A percentile compares a stretch with the other conserved stretches of the same genome.
Evolutionary conservation across 805 yeast genomes (phyloP).

Genomic region (Cyberlindnera bimundalis): DNA sequence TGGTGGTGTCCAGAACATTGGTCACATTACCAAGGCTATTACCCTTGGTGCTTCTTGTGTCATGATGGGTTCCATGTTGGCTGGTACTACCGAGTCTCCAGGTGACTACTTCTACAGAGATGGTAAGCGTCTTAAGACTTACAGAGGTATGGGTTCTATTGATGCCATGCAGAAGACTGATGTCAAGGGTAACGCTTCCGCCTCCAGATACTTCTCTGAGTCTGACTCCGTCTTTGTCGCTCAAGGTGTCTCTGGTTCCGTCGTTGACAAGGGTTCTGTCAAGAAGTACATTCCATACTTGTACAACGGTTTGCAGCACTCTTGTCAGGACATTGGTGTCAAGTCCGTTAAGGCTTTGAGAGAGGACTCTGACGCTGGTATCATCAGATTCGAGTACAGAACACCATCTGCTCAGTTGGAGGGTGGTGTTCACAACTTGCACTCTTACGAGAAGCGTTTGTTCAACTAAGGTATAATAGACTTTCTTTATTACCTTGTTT

Average conservation of each 20-base stretch:
- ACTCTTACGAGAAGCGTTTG: conserved; percentile 95
- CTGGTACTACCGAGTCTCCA: conserved; percentile 98
- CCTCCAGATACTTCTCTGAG: conserved; percentile 97
- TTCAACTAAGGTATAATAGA: conserved; percentile 45
- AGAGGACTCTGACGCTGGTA: conserved; percentile 58
- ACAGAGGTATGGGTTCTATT: conserved; percentile 99
- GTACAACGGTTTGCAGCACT: conserved; percentile 94
- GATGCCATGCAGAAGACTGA: conserved; percentile 96
- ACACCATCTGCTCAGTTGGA: conserved; percentile 98
- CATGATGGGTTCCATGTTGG: conserved; percentile 99
- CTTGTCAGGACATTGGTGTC: conserved; percentile 97
- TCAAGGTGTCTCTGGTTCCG: conserved; percentile 98
- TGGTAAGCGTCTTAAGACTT: conserved; percentile 94
- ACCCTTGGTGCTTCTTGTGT: conserved; percentile 96
- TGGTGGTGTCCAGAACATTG: conserved; percentile 98
- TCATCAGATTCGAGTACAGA: conserved; percentile 92
- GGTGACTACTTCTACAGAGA: conserved; percentile 98
- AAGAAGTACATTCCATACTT: conserved; percentile 92
- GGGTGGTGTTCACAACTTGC: conserved; percentile 96
- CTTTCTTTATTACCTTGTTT: not conserved
- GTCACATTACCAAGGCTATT: conserved; percentile 95
- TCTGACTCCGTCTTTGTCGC: conserved; percentile 94
- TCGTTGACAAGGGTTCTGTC: conserved; percentile 94
- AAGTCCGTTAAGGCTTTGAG: conserved; percentile 61
- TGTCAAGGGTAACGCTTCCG: conserved; percentile 90